phyloP scores from a whole-genome alignment of 2,329 filamentous ascomycete genomes.

The Pochonia chlamydosporia region DNA sequence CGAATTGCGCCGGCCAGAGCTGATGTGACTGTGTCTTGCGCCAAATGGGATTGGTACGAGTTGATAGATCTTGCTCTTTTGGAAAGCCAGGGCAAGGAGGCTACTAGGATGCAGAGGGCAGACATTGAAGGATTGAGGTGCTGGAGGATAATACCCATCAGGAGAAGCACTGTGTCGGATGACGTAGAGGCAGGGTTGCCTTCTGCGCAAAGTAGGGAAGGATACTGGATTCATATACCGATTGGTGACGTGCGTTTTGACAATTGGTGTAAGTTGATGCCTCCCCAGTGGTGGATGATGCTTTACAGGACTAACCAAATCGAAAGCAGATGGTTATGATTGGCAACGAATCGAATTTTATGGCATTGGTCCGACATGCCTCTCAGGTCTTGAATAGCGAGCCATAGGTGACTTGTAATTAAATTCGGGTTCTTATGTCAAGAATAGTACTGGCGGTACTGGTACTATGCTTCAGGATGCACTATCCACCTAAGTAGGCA shows the following conservation, averaged over 20 bases:
- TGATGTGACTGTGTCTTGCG: slow-evolving; percentile 11
- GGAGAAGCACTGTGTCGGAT: not conserved
- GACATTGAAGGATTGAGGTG: slow-evolving; percentile 13
- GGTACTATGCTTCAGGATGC: too few species aligned
- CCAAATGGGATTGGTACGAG: slow-evolving; percentile 14
- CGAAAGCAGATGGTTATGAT: not conserved
- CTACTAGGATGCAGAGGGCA: slow-evolving; percentile 10
- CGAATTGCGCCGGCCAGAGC: slow-evolving; percentile 10
- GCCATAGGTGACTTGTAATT: not conserved
- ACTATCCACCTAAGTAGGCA: too few species aligned
- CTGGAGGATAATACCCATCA: slow-evolving; percentile 11
- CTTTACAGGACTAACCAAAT: not conserved
- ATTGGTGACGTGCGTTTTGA: slow-evolving; percentile 7
- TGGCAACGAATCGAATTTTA: not conserved
- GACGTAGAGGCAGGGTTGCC: not conserved
- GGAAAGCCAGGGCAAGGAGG: slow-evolving; percentile 10
- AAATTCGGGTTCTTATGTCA: too few species aligned
- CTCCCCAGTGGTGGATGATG: slow-evolving; percentile 4
- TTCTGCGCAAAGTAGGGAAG: slow-evolving; percentile 1
- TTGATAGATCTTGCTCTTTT: slow-evolving; percentile 10
- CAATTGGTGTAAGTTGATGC: not conserved
- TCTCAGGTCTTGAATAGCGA: not conserved
- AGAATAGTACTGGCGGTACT: too few species aligned
- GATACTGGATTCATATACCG: slow-evolving; percentile 14
- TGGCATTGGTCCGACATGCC: not conserved